phyloP scores from a whole-genome alignment of 169 alveolate genomes.

The Plasmodium cynomolgi region DNA sequence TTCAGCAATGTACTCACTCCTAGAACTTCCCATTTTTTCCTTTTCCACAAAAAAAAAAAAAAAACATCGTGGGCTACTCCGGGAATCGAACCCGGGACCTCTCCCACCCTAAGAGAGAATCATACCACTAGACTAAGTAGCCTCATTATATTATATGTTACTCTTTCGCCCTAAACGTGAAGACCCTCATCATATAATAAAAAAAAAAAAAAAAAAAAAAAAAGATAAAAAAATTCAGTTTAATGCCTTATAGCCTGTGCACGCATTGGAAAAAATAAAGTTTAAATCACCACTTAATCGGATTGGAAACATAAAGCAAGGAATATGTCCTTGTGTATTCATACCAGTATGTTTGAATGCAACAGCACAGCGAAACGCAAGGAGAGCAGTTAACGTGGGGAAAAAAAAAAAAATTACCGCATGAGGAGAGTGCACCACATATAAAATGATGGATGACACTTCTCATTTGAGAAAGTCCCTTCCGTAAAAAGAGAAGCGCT shows the following conservation, averaged over 20 bases:
- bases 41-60: not conserved
- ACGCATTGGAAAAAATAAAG: not conserved
- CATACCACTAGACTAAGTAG: slow-evolving; percentile 97
- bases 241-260: not conserved
- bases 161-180: not conserved
- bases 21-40: not conserved
- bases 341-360: not conserved
- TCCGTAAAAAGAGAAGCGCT: not conserved
- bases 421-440: not conserved
- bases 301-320: no score
- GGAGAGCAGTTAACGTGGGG: not conserved
- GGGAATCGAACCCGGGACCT: slow-evolving; percentile 99
- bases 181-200: not conserved
- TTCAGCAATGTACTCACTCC: not conserved
- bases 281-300: not conserved
- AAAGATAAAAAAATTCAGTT: not conserved
- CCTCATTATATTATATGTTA: slow-evolving; percentile 41
- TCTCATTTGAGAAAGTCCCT: not conserved
- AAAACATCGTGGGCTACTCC: slow-evolving; percentile 92
- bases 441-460: not conserved
- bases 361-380: not conserved
- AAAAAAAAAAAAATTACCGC: not conserved
- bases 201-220: not conserved
- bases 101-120: slow-evolving; percentile 99
- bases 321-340: not conserved